Evolutionary conservation across 345 rosid genomes (phyloP), one percentile per base, ranked within the genome.

Genomic region (Brassica juncea): DNA sequence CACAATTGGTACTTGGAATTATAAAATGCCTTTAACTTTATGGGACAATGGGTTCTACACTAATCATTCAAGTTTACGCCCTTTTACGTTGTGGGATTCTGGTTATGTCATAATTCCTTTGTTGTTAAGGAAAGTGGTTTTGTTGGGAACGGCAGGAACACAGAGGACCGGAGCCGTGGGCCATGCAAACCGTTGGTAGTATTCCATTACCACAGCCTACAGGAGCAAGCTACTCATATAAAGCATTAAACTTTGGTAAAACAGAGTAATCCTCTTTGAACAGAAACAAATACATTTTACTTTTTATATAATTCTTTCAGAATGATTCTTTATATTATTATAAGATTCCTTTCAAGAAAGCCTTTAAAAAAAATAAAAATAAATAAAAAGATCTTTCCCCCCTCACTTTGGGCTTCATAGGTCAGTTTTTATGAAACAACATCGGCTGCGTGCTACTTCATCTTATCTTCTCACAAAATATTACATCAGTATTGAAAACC

Each of bases 91-190:
- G 71, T 69, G 71, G 71, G 49, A 74, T 80, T 60, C 72, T 69
- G 44, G 71, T 2, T 69, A 74, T 75, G 72, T 70, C 52, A 66
- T 71, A 71, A 57, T 81, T 81, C 65, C 84, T 81, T 76, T 76
- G 84, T 75, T 76, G 77, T 76, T 81, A 81, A 81, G 84, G 77
- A 81, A 80, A 80, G 83, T 80, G 80, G 69, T 74, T 80, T 69
- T 74, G 58, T 67, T 16, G 60, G 19, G 31, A 61, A 70, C 27
- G 57, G 68, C 73, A 80, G 76, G 72, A 65, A 80, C 68, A 70
- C 12, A 63, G 23, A 9, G 73, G 73, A 71, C 80, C 77, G 44
- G 69, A 75, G 68, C 25, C 62, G 60, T 80, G 83, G 83, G 83
- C 72, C 83, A 69, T 8, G 23, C 66, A 71, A 15, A 76, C 80